Evolutionary conservation across 2,329 filamentous ascomycete genomes (phyloP), one percentile per base, ranked within the genome.

Genomic region (Pseudocercospora pini-densiflorae): DNA sequence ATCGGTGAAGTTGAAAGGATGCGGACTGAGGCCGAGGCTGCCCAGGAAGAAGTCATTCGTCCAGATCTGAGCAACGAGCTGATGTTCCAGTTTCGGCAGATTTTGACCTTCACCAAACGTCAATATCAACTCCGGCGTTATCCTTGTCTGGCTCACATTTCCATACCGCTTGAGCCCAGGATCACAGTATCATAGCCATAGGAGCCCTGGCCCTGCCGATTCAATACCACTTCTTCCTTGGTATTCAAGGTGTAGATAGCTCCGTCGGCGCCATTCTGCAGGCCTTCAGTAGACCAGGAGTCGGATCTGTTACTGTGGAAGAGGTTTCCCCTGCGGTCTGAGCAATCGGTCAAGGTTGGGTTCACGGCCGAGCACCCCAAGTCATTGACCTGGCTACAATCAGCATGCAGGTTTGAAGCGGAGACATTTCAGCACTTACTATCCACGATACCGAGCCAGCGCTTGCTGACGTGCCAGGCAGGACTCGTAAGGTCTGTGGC

Each of bases 1-100:
- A 59, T 72, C 72, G 12, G 77, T 75, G 68, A 83, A 82, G 68
- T 81, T 82, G 47, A 74, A 73, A 0, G 78, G 72, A 24, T 75
- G 72, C 3, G 76, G 73, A 4, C 76, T 76, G 10, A 83, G 68
- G 0, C 79, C 78, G 4, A 83, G 72, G 6, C 66, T 65, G 6
- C 81, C 81, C 2, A 81, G 64, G 62, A 74, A 81, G 9, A 63
- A 71, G 10, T 72, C 65, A 64, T 79, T 77, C 27, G 69, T 71
- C n/a, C 66, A 14, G 27, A 76, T 75, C n/a, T 75, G 76, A 16
- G 65, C 60, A n/a, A 62, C 12, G 27, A 69, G 57, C 68, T 70
- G 36, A 66, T 59, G 23, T 49, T 59, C 19, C 69, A 61, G 64
- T 36, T 16, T 23, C 47, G 16, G 69, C 36, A 61, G 70, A 47